Evolutionary conservation across 1,284 basidiomycete species (phyloP).

Genomic region (Fomitopsis betulina): DNA sequence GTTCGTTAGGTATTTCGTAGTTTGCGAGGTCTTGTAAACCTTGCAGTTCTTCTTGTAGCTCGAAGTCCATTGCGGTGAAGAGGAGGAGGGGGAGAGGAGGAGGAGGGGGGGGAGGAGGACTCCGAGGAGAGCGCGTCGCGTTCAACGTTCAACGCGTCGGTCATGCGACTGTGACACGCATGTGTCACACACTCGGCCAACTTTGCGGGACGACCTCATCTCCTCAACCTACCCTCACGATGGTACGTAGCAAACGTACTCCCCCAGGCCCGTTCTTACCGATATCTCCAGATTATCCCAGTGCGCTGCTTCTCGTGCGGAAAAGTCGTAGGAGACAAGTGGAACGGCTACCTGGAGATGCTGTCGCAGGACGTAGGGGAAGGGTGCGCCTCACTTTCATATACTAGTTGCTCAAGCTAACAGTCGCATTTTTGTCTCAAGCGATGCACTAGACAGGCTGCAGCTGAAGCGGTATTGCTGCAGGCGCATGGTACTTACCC

Average conservation of each 20-base stretch:
- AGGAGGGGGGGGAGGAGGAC: not conserved
- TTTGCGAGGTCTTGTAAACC: slow-evolving; percentile 52
- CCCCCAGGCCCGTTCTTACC: not conserved
- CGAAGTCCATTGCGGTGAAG: slow-evolving; percentile 41
- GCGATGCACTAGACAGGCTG: slow-evolving; percentile 89
- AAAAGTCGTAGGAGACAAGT: slow-evolving; percentile 92
- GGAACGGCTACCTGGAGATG: slow-evolving; percentile 81
- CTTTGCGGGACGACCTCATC: not conserved
- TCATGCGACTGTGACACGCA: slow-evolving; percentile 14
- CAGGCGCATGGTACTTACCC: slow-evolving; percentile 95
- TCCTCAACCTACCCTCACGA: slow-evolving; percentile 5
- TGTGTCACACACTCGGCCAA: not conserved
- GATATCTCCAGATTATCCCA: slow-evolving; percentile 64
- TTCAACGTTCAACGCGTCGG: slow-evolving; percentile 15
- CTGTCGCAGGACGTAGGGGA: slow-evolving; percentile 77
- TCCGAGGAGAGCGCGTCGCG: not conserved
- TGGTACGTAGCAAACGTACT: slow-evolving; percentile 11
- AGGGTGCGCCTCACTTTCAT: slow-evolving; percentile 54
- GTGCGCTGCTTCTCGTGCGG: slow-evolving; percentile 91
- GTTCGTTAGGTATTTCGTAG: slow-evolving; percentile 62
- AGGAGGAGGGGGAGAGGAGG: not conserved
- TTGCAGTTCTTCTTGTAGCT: slow-evolving; percentile 74
- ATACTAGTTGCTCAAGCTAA: too few relatives aligned
- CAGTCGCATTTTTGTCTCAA: slow-evolving; percentile 23
- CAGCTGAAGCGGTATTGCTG: slow-evolving; percentile 96